Evolutionary conservation across 805 yeast genomes (phyloP).

Genomic region (Metschnikowia gelsemii): DNA sequence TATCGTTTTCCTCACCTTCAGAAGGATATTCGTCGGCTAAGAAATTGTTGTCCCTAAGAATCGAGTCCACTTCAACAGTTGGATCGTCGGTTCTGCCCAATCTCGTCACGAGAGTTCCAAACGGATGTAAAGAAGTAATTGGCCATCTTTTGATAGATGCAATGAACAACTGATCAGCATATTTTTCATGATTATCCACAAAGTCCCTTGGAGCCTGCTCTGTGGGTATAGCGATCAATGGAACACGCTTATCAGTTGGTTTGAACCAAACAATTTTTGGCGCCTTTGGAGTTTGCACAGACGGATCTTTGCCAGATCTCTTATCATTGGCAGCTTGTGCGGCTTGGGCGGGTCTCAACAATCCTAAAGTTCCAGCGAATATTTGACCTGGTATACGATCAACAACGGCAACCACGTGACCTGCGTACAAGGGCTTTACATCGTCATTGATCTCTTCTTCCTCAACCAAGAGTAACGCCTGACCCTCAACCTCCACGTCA

Average conservation of each 20-base stretch:
- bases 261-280: constrained; percentile 99
- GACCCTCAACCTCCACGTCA: constrained; percentile 98
- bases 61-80: constrained; percentile 79
- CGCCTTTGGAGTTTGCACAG: constrained; percentile 46
- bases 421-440: constrained; percentile 91
- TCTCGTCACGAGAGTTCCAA: constrained; percentile 87
- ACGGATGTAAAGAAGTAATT: constrained; percentile 96
- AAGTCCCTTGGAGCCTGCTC: constrained; percentile 97
- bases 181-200: constrained; percentile 85
- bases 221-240: constrained; percentile 96
- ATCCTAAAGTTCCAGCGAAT: constrained; percentile 90
- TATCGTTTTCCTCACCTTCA: constrained; percentile 24
- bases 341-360: constrained; percentile 93
- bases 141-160: constrained; percentile 99
- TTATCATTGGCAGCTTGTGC: constrained; percentile 72
- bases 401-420: constrained; percentile 96
- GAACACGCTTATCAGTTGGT: constrained; percentile 97
- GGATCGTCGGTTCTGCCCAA: constrained; percentile 79
- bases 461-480: constrained; percentile 83
- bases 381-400: constrained; percentile 97
- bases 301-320: constrained; percentile 46
- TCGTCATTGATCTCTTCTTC: constrained; percentile 95
- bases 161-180: constrained; percentile 79
- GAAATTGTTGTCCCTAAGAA: constrained; percentile 83
- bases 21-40: constrained; percentile 78